Percentiles rank a stretch among this genome's conserved stretches.
These are phyloP conservation scores for Lentinus tigrinus DNA, from an alignment of 768 basidiomycete genomes.

Conservation along the genomic window DNA sequence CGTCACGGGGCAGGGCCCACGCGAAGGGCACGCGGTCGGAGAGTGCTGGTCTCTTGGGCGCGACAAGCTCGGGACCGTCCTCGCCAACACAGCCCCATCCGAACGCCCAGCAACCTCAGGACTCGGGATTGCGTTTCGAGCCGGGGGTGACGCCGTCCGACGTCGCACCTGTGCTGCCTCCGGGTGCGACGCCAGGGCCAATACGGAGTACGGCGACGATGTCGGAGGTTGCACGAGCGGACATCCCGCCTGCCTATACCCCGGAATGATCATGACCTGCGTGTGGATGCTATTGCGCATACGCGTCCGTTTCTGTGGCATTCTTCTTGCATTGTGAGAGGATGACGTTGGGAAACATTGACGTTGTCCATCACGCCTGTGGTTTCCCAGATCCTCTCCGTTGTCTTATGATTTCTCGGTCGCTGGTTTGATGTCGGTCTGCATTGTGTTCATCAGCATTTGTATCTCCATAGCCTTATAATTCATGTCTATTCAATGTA, in stretches of 20 bases:
- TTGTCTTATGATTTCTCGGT: too few relatives aligned
- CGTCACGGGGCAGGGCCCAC: not conserved
- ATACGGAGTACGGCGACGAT: constrained; percentile 3
- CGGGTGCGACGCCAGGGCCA: not conserved
- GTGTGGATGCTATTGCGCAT: too few relatives aligned
- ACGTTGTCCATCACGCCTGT: too few relatives aligned
- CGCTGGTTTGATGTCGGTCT: too few relatives aligned
- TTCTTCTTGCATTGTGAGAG: too few relatives aligned
- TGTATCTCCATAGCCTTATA: too few relatives aligned
- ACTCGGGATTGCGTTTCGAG: constrained; percentile 9
- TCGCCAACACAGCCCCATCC: too few relatives aligned
- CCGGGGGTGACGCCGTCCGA: constrained; percentile 6
- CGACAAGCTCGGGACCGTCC: not conserved
- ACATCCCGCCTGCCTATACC: constrained; percentile 8
- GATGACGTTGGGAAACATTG: too few relatives aligned
- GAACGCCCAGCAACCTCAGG: not conserved
- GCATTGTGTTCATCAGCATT: too few relatives aligned
- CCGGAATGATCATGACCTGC: not conserved
- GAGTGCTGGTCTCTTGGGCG: not conserved
- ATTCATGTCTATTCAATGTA: too few relatives aligned
- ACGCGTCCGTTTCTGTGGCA: too few relatives aligned
- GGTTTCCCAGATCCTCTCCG: too few relatives aligned
- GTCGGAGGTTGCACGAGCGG: constrained; percentile 10
- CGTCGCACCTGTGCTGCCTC: constrained; percentile 5
- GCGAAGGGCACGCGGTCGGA: not conserved